These are phyloP conservation scores for Rosa hybrid DNA, from an alignment of 331 rosid genomes.

Conservation along the genomic window DNA sequence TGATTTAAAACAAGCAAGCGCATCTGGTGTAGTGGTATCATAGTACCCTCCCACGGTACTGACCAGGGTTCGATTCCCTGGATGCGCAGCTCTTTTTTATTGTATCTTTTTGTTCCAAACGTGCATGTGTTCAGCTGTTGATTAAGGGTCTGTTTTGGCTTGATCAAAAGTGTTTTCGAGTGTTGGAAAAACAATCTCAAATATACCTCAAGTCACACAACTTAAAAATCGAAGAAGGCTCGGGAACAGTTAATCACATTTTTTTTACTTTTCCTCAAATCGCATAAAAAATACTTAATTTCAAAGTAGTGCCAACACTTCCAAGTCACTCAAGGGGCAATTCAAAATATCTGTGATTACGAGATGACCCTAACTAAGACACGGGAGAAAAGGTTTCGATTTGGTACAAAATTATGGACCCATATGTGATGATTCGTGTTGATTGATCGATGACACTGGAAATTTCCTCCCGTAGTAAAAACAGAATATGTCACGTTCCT, in stretches of 20 bases:
- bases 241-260: no score
- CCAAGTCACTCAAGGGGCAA: not conserved
- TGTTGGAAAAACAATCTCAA: no score
- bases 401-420: not conserved
- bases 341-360: not conserved
- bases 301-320: not conserved
- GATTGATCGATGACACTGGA: not conserved
- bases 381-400: not conserved
- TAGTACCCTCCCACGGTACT: slow-evolving; percentile 99
- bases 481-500: not conserved
- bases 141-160: no score
- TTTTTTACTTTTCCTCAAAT: no score
- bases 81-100: no score
- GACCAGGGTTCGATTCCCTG: slow-evolving; percentile 96
- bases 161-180: no score
- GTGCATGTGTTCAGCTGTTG: no score
- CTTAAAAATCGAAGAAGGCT: no score
- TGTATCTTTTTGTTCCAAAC: no score
- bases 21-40: slow-evolving; percentile 96
- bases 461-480: not conserved
- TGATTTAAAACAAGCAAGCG: slow-evolving; percentile 15
- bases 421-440: not conserved
- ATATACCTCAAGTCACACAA: no score
- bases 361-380: not conserved
- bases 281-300: not conserved